Percentiles rank a stretch among this genome's conserved stretches.
Evolutionary conservation across 345 rosid species (phyloP).

Genomic region (Trapa bicornis): DNA sequence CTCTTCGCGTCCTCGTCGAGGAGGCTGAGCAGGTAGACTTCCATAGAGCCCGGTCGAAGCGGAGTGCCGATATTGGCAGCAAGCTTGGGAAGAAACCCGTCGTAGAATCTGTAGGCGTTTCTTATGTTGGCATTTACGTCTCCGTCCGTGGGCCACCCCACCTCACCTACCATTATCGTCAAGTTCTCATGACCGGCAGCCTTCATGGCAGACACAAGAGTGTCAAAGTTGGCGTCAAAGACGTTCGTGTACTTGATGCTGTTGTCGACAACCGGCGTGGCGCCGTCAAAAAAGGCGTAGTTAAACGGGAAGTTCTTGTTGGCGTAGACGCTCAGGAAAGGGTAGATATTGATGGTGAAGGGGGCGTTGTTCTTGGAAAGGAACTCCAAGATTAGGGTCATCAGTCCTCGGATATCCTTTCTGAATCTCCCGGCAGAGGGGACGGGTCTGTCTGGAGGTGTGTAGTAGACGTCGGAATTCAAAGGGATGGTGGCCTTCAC

Average conservation of each 20-base stretch:
- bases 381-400: slow-evolving; percentile 11
- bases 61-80: slow-evolving; percentile 13
- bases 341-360: slow-evolving; percentile 41
- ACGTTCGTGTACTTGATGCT: slow-evolving; percentile 17
- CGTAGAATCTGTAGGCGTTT: slow-evolving; percentile 21
- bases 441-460: slow-evolving; percentile 4
- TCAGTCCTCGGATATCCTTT: slow-evolving; percentile 1
- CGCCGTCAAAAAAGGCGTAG: slow-evolving; percentile 38
- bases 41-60: slow-evolving; percentile 11
- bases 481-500: slow-evolving; percentile 39
- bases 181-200: slow-evolving; percentile 21
- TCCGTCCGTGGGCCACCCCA: slow-evolving; percentile 36
- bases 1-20: slow-evolving; percentile 16
- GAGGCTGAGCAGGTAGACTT: slow-evolving; percentile 13
- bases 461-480: slow-evolving; percentile 30
- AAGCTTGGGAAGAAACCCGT: slow-evolving; percentile 14
- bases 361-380: slow-evolving; percentile 22
- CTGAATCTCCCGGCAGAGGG: slow-evolving; percentile 16
- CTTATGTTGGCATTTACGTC: slow-evolving; percentile 19
- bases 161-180: slow-evolving; percentile 22
- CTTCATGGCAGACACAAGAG: slow-evolving; percentile 17
- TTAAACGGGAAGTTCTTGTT: slow-evolving; percentile 27
- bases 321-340: slow-evolving; percentile 34
- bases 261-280: slow-evolving; percentile 18
- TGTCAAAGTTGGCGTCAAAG: slow-evolving; percentile 32